These are phyloP conservation scores for Monascus ruber DNA, from an alignment of 2,329 filamentous ascomycete genomes.

Conservation along the genomic window DNA sequence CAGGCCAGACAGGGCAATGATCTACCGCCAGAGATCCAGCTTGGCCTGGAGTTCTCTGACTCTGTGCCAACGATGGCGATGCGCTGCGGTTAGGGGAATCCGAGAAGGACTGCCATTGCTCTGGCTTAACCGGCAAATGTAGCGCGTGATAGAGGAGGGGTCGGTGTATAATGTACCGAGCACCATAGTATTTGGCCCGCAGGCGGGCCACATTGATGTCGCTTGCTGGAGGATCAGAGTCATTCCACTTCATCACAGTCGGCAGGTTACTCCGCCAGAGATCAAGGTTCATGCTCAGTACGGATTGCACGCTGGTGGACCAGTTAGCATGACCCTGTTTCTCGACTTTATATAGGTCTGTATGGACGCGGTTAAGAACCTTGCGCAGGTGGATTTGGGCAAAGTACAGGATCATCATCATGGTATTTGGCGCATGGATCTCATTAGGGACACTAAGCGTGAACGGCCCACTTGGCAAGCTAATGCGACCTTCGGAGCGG, in stretches of 20 bases:
- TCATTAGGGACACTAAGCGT: slow-evolving; percentile 21
- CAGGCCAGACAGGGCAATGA: slow-evolving; percentile 5
- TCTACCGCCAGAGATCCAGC: not conserved
- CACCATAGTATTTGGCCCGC: too few relatives aligned
- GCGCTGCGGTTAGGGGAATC: too few relatives aligned
- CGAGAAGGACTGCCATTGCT: too few relatives aligned
- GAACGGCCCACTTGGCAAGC: slow-evolving; percentile 26
- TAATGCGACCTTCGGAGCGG: slow-evolving; percentile 39
- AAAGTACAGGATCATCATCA: slow-evolving; percentile 47
- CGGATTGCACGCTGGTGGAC: not conserved
- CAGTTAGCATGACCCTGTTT: slow-evolving; percentile 10
- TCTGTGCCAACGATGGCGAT: not conserved
- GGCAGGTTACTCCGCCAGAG: slow-evolving; percentile 1
- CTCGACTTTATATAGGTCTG: slow-evolving; percentile 40
- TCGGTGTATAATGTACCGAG: too few relatives aligned
- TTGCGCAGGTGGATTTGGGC: slow-evolving; percentile 51
- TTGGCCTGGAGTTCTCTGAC: not conserved
- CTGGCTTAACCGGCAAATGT: too few relatives aligned
- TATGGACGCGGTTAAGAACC: slow-evolving; percentile 45
- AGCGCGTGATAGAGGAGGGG: too few relatives aligned
- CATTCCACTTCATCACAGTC: too few relatives aligned
- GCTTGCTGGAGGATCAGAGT: too few relatives aligned
- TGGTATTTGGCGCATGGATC: slow-evolving; percentile 22
- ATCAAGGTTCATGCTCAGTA: slow-evolving; percentile 5
- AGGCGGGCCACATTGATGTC: too few relatives aligned